phyloP scores from a whole-genome alignment of 352 stramenopile genomes.

The Pelagophyceae sp. region DNA sequence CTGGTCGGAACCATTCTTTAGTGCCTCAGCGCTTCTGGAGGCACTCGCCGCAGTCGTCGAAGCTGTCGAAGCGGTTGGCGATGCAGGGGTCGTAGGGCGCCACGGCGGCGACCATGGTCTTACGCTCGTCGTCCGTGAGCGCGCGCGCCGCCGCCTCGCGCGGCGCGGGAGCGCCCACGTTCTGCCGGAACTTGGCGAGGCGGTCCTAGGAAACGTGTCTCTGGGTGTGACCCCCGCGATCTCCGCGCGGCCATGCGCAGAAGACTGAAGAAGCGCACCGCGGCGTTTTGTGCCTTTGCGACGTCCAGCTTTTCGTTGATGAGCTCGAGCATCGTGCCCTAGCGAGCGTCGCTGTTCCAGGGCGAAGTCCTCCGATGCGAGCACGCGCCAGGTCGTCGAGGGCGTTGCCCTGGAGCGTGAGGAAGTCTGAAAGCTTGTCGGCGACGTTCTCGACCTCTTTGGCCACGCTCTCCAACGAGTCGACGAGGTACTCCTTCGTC shows the following conservation, averaged over 20 bases:
- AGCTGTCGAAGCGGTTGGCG: not conserved
- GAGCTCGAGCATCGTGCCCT: slow-evolving; percentile 16
- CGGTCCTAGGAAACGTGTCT: too few species aligned
- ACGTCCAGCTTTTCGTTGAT: slow-evolving; percentile 20
- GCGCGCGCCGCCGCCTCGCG: too few species aligned
- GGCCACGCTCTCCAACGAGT: slow-evolving; percentile 57
- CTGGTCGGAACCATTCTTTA: too few species aligned
- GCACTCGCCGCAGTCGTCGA: not conserved
- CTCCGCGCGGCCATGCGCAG: too few species aligned
- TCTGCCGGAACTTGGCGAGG: slow-evolving; percentile 19
- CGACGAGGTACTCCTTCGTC: slow-evolving; percentile 65
- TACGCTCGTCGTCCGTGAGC: slow-evolving; percentile 11
- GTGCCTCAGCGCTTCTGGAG: too few species aligned
- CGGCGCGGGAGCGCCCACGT: not conserved
- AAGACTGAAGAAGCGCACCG: too few species aligned
- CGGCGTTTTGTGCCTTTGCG: slow-evolving; percentile 22
- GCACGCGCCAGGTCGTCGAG: slow-evolving; percentile 55
- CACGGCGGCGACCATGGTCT: not conserved
- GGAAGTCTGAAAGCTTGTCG: slow-evolving; percentile 58
- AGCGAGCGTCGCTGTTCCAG: not conserved
- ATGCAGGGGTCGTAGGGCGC: not conserved
- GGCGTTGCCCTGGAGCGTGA: slow-evolving; percentile 78
- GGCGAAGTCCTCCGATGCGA: slow-evolving; percentile 21
- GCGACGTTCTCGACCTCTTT: slow-evolving; percentile 64
- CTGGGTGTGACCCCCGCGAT: too few species aligned